phyloP scores from a whole-genome alignment of 2,329 filamentous ascomycete species.

The Colletotrichum melonis region DNA sequence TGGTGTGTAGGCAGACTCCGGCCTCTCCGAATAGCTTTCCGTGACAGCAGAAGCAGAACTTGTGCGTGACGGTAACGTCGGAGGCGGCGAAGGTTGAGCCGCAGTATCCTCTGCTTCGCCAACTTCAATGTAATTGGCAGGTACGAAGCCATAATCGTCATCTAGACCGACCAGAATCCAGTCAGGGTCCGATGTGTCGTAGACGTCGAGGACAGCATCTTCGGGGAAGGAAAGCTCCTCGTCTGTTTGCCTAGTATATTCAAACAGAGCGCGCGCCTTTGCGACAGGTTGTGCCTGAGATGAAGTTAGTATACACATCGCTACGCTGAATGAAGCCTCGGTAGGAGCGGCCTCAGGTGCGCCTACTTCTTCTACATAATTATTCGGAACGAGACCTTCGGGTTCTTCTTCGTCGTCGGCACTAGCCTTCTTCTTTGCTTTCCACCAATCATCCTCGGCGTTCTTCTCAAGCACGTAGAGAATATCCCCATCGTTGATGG shows the following conservation, averaged over 20 bases:
- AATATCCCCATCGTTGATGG: constrained; percentile 86
- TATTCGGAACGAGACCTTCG: constrained; percentile 89
- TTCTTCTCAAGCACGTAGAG: constrained; percentile 91
- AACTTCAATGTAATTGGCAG: constrained; percentile 94
- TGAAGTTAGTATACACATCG: not conserved
- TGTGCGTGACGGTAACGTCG: constrained; percentile 41
- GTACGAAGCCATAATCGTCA: constrained; percentile 92
- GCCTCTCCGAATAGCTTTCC: constrained; percentile 15
- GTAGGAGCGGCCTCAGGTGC: not conserved
- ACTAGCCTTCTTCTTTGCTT: constrained; percentile 89
- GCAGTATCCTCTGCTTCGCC: constrained; percentile 55
- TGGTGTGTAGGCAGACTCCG: constrained; percentile 37
- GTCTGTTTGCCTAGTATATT: constrained; percentile 96
- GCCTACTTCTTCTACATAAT: constrained; percentile 90
- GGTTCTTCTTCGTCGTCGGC: constrained; percentile 91
- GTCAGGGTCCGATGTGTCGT: constrained; percentile 91
- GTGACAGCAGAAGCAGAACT: not conserved
- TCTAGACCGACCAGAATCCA: constrained; percentile 93
- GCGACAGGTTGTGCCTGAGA: constrained; percentile 65
- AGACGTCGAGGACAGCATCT: constrained; percentile 84
- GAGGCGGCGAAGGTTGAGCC: constrained; percentile 47
- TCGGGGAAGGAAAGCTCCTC: constrained; percentile 97
- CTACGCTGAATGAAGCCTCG: not conserved
- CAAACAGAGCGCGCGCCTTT: constrained; percentile 92
- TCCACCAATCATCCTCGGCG: constrained; percentile 89